A percentile compares a stretch with the other conserved stretches of the same genome.
Evolutionary conservation across 768 basidiomycete species (phyloP).

Genomic region (Trametes villosa): DNA sequence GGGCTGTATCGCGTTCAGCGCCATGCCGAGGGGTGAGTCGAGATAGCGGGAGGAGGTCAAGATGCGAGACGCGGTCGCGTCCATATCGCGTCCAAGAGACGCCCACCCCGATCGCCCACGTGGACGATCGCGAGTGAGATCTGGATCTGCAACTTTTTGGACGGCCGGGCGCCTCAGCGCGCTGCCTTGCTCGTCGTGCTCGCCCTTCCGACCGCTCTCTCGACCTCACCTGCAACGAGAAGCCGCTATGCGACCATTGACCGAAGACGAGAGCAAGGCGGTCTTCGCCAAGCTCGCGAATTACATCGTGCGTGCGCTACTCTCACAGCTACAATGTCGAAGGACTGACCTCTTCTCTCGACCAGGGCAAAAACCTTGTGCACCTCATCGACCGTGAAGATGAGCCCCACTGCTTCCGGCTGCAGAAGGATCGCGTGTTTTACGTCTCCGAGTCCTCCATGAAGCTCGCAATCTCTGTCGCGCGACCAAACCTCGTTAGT

Average conservation of each 20-base stretch:
- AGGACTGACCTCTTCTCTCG: neutral
- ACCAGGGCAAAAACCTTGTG: slow-evolving; percentile 92
- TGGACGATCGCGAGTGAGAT: neutral
- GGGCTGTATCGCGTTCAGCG: slow-evolving; percentile 17
- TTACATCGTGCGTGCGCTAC: slow-evolving; percentile 75
- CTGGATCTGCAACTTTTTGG: slow-evolving; percentile 15
- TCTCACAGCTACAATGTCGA: neutral
- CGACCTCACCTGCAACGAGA: too few relatives aligned
- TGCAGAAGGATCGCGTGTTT: slow-evolving; percentile 94
- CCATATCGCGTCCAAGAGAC: neutral
- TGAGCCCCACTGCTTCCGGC: slow-evolving; percentile 93
- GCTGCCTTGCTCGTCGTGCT: neutral
- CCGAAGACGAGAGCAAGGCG: slow-evolving; percentile 95
- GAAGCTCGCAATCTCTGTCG: slow-evolving; percentile 90
- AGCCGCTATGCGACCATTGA: slow-evolving; percentile 85
- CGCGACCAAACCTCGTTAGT: slow-evolving; percentile 88
- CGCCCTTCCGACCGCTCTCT: slow-evolving; percentile 3
- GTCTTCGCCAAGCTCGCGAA: slow-evolving; percentile 97
- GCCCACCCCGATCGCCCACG: neutral
- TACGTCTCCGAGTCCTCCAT: slow-evolving; percentile 96
- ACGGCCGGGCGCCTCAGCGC: neutral
- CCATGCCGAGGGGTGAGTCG: neutral
- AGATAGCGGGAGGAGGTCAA: neutral
- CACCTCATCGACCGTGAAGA: slow-evolving; percentile 94
- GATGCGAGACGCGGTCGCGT: neutral